These are phyloP conservation scores for Trichoderma endophyticum DNA, from an alignment of 2,329 filamentous ascomycete genomes.

Conservation along the genomic window DNA sequence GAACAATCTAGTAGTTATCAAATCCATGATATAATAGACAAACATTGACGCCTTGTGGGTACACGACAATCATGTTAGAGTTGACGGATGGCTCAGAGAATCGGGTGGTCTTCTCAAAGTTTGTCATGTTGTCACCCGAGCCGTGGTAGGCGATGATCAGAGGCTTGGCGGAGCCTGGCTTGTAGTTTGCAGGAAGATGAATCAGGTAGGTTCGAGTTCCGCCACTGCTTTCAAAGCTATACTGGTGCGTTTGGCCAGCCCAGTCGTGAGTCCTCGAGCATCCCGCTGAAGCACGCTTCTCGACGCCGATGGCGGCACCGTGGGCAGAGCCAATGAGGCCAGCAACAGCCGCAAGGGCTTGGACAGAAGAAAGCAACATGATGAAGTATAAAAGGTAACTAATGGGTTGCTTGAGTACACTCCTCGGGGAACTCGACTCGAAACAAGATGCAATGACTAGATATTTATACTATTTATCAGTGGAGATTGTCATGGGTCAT, in stretches of 20 bases:
- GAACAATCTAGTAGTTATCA: not conserved
- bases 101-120: conserved; percentile 34
- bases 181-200: conserved; percentile 31
- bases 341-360: not conserved
- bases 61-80: conserved; percentile 39
- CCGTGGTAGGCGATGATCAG: conserved; percentile 49
- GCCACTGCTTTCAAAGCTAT: conserved; percentile 26
- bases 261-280: conserved; percentile 24
- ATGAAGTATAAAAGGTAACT: not conserved
- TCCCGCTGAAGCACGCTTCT: conserved; percentile 14
- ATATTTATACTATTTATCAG: not conserved
- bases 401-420: not conserved
- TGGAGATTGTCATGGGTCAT: not conserved
- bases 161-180: conserved; percentile 33
- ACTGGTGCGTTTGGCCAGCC: conserved; percentile 23
- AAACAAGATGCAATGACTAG: not conserved
- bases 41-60: conserved; percentile 43
- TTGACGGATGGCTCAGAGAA: conserved; percentile 41
- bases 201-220: conserved; percentile 22
- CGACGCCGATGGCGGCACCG: not conserved
- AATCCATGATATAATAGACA: not conserved
- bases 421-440: not conserved
- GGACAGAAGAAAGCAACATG: not conserved
- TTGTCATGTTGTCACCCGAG: conserved; percentile 33
- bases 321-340: not conserved